These are phyloP conservation scores for Chaetomidium leptoderma DNA, from an alignment of 495 filamentous ascomycete species.

Conservation along the genomic window DNA sequence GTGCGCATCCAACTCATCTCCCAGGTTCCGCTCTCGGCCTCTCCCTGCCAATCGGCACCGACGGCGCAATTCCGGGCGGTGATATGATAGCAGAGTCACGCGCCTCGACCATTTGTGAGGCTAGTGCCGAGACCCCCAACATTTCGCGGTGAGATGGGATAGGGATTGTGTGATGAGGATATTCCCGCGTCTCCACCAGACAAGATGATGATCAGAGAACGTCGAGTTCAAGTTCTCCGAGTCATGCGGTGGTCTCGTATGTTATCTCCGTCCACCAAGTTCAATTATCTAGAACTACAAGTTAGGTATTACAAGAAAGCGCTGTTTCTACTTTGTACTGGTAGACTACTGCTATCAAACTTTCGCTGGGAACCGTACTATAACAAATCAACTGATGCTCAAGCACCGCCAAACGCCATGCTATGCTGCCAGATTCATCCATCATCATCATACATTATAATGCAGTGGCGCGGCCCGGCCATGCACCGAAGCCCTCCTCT, in stretches of 20 bases:
- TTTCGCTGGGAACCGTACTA: too few species aligned
- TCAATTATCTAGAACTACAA: background rate
- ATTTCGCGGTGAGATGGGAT: background rate
- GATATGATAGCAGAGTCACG: slow-evolving; percentile 11
- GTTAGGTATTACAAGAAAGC: too few species aligned
- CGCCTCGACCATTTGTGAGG: background rate
- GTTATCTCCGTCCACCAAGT: background rate
- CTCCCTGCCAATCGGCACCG: slow-evolving; percentile 12
- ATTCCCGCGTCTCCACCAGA: background rate
- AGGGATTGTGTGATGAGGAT: background rate
- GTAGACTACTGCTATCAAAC: too few species aligned
- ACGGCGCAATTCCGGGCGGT: background rate
- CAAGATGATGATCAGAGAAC: background rate
- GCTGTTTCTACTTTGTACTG: too few species aligned
- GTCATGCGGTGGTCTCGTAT: too few species aligned
- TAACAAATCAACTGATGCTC: background rate
- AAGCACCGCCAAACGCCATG: background rate
- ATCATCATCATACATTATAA: background rate
- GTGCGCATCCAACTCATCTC: slow-evolving; percentile 1
- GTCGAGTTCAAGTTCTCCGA: too few species aligned
- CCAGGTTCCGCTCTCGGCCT: background rate
- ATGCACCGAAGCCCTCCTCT: background rate
- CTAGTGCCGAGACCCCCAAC: background rate
- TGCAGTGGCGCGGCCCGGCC: too few species aligned
- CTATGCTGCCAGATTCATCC: background rate